These are phyloP conservation scores for Manihot esculenta DNA, from an alignment of 441 rosid genomes.

Conservation along the genomic window DNA sequence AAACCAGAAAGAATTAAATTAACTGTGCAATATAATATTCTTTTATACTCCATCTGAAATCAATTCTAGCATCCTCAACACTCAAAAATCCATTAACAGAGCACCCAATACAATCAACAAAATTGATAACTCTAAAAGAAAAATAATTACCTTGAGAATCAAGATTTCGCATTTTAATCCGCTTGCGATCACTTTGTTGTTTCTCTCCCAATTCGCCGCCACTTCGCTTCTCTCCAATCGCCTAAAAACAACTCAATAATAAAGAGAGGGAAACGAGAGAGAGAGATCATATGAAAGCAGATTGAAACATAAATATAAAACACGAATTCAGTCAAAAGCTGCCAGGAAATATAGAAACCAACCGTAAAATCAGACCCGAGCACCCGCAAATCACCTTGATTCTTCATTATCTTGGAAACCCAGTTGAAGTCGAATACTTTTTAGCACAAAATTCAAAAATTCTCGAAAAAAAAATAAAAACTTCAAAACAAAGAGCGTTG, in stretches of 20 bases:
- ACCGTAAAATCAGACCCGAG: conserved; percentile 51
- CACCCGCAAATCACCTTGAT: conserved; percentile 29
- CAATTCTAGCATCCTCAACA: background rate
- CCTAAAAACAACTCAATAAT: conserved; percentile 28
- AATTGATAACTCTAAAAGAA: conserved; percentile 4
- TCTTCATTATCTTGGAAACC: conserved; percentile 37
- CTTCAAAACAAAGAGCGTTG: no score
- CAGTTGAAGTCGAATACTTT: conserved; percentile 7
- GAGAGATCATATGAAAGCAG: background rate
- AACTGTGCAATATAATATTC: background rate
- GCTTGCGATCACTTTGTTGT: conserved; percentile 42
- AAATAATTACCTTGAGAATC: conserved; percentile 40
- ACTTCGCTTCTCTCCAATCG: conserved; percentile 37
- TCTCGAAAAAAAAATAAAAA: conserved; percentile 8
- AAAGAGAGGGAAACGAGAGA: background rate
- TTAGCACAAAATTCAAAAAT: background rate
- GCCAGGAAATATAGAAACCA: conserved; percentile 13
- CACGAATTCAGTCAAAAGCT: background rate
- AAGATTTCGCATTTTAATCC: conserved; percentile 48
- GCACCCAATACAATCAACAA: conserved; percentile 4
- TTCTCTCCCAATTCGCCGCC: conserved; percentile 38
- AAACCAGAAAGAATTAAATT: background rate
- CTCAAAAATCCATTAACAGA: background rate
- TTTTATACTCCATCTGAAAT: background rate
- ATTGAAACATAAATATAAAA: background rate